Base-by-base conservation (phyloP, 257 asterid genomes). In the Petrea volubilis region DNA sequence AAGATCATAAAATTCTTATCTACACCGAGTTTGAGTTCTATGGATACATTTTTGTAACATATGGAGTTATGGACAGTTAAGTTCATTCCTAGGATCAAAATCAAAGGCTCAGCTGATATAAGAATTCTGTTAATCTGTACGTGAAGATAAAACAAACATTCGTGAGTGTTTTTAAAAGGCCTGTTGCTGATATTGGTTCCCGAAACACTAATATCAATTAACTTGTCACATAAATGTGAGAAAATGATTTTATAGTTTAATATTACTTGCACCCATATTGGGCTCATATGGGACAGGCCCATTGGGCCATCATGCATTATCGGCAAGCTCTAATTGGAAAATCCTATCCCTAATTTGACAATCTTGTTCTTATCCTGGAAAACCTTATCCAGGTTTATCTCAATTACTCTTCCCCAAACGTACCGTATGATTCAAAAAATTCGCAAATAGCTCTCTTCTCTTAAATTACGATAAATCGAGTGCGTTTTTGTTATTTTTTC, bases 301-400 rank as follows among this genome's bases (percentile, higher is more conserved):
- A 68, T 14, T 55, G 18, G 64, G 56, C 65, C 7, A 21, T 33
- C 33, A 49, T 29, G 12, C 12, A 17, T 3, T 15, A 20, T 18
- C 60, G n/a, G n/a, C n/a, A n/a, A n/a, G n/a, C n/a, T 65, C 51
- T 6, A 31, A 41, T 41, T 17, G 15, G 4, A 10, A 51, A 2
- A 64, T 8, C 52, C 29, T 75, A 61, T 60, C 60, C 52, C 28
- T 60, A 40, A 59, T 27, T 31, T 29, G 53, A 47, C 20, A 23
- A 6, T 27, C 44, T 17, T 60, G 36, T 68, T 60, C 73, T 36
- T 44, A 24, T 60, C 56, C 38, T 18, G 69, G 53, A 34, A 53
- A 69, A 46, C 36, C 61, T 12, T 71, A 77, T 77, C 61, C 78
- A 18, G 31, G 62, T 71, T 61, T 68, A 51, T 27, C 64, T 50